These are phyloP conservation scores for Gleditsia sinensis DNA, from an alignment of 306 rosid species.

Conservation along the genomic window DNA sequence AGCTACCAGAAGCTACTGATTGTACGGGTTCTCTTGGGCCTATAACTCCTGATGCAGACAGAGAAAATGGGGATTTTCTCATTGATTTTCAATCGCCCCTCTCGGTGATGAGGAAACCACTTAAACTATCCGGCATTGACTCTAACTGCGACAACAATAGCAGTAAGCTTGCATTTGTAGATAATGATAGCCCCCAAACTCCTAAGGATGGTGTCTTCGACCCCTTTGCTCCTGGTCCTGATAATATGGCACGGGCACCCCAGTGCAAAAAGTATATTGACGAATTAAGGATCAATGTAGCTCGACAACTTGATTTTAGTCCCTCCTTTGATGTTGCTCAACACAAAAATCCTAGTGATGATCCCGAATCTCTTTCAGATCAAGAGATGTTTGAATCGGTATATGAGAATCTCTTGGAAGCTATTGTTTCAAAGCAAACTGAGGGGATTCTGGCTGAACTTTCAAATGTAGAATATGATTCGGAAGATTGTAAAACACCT, in stretches of 20 bases:
- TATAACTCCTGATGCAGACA: conserved; percentile 59
- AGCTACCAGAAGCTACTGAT: conserved; percentile 19
- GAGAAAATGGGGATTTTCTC: conserved; percentile 61
- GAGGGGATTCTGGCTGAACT: not conserved
- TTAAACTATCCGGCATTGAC: conserved; percentile 17
- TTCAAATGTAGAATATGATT: not conserved
- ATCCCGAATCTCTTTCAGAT: conserved; percentile 52
- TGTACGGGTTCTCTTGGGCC: conserved; percentile 43
- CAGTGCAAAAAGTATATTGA: conserved; percentile 45
- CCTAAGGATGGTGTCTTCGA: conserved; percentile 69
- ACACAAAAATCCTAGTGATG: not conserved
- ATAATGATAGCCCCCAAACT: conserved; percentile 57
- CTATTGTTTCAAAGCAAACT: conserved; percentile 44
- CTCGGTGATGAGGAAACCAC: conserved; percentile 47
- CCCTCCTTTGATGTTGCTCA: conserved; percentile 22
- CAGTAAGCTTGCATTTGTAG: conserved; percentile 16
- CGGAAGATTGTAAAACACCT: not conserved
- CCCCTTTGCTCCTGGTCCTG: conserved; percentile 74
- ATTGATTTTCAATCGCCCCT: conserved; percentile 46
- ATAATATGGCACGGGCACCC: conserved; percentile 54
- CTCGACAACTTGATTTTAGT: conserved; percentile 62
- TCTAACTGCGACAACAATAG: conserved; percentile 26
- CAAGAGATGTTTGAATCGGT: conserved; percentile 63
- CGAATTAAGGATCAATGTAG: conserved; percentile 39
- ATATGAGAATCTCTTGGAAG: conserved; percentile 58